Evolutionary conservation across 352 stramenopile genomes (phyloP).

Genomic region (Pythium coloratum): DNA sequence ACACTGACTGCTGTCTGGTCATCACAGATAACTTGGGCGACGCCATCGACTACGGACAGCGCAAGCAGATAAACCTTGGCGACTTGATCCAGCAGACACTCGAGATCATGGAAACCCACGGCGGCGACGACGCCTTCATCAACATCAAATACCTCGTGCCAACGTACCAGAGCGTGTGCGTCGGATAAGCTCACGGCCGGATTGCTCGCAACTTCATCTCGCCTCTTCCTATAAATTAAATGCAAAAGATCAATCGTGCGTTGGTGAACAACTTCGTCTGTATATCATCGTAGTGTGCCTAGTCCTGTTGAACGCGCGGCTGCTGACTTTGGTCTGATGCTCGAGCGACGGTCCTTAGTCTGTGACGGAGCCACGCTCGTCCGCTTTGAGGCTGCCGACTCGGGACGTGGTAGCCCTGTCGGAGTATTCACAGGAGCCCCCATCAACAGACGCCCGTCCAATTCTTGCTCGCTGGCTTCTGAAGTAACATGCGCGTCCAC

Average conservation of each 20-base stretch:
- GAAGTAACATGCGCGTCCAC: neutral
- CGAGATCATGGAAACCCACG: constrained; percentile 95
- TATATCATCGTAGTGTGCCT: neutral
- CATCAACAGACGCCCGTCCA: neutral
- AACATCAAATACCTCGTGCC: constrained; percentile 99
- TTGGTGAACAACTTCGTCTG: neutral
- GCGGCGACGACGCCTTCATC: constrained; percentile 97
- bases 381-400: neutral
- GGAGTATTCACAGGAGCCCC: neutral
- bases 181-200: constrained; percentile 37
- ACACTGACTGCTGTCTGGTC: neutral
- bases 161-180: constrained; percentile 94
- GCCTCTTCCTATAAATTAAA: constrained; percentile 5
- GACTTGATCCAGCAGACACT: constrained; percentile 97
- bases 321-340: constrained; percentile 34
- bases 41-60: constrained; percentile 95
- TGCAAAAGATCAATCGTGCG: neutral
- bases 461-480: neutral
- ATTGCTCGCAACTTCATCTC: neutral
- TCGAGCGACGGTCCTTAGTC: constrained; percentile 13
- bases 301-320: neutral
- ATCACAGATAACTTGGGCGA: constrained; percentile 94
- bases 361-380: neutral
- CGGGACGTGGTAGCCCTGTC: neutral
- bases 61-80: constrained; percentile 94